Evolutionary conservation across 352 stramenopile species (phyloP).

Genomic region (Globisporangium alternatum): DNA sequence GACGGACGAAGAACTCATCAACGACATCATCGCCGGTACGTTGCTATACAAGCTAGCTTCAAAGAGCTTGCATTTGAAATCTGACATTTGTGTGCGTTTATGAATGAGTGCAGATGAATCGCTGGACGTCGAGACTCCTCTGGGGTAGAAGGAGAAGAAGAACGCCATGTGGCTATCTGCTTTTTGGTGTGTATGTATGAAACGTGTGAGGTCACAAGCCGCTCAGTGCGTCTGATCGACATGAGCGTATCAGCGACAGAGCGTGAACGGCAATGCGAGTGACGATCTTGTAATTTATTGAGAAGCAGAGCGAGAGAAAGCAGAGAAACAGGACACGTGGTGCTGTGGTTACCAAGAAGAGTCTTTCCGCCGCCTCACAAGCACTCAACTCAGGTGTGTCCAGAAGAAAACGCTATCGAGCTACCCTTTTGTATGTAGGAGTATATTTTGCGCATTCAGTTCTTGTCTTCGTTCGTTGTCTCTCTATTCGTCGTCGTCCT

Average conservation of each 20-base stretch:
- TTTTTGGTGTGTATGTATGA: slow-evolving; percentile 1
- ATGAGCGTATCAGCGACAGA: background rate
- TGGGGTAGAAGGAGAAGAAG: slow-evolving; percentile 12
- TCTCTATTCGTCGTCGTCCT: slow-evolving; percentile 41
- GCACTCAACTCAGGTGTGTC: background rate
- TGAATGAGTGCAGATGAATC: slow-evolving; percentile 18
- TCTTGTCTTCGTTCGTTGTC: slow-evolving; percentile 7
- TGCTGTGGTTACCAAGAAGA: background rate
- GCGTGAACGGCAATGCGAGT: background rate
- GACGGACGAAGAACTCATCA: slow-evolving; percentile 51
- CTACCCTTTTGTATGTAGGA: slow-evolving; percentile 19
- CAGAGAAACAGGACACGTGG: background rate
- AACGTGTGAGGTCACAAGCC: slow-evolving; percentile 1
- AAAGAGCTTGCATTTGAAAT: background rate
- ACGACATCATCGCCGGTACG: slow-evolving; percentile 19
- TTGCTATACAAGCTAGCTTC: background rate
- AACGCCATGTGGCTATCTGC: background rate
- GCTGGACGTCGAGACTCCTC: slow-evolving; percentile 19
- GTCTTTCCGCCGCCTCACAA: background rate
- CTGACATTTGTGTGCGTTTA: background rate
- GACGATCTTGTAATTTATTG: slow-evolving; percentile 19
- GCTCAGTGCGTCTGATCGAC: background rate
- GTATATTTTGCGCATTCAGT: slow-evolving; percentile 17
- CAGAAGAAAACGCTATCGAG: background rate
- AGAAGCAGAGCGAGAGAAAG: background rate